Base-by-base conservation (phyloP, 2,329 filamentous ascomycete genomes). In the Botrytis porri region DNA sequence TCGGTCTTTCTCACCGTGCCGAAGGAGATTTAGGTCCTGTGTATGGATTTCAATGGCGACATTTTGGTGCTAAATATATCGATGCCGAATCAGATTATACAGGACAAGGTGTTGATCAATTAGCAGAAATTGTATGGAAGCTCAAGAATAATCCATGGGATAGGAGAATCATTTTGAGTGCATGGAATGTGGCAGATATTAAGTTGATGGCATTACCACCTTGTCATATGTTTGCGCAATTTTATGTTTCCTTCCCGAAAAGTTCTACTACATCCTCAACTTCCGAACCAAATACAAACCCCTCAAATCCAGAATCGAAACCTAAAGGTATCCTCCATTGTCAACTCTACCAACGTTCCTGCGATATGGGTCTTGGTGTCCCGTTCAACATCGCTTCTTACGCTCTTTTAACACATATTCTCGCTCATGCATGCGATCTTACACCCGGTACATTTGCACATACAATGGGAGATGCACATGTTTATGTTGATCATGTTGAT, bases 381-480 rank as follows among this genome's bases (percentile, higher is more conserved):
- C 96, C 96, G 1, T 99, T 99, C 85, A 99, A 99, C 82, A 98
- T 99, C 79, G 96, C 95, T 1, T 93, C 89, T 76, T 99, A 99
- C 83, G 94, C 96, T 48, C 85, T 99, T 73, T 85, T 99, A 59
- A 98, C 95, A 60, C 95, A 98, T 82, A 98, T 99, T 92, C 84
- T 99, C 64, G 95, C 96, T 0, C 91, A 95, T 80, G 94, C 92
- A 18, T 94, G 92, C 80, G 91, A 95, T 77, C 83, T 99, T 71
- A 88, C 93, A 0, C 94, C 96, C 0, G 96, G 95, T 0, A 95
- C 89, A 69, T 87, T 99, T 75, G 96, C 94, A 57, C 96, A 98
- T 82, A 94, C 94, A 66, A 97, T 99, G 94, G 96, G 96, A 22
- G 96, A 99, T 82, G 94, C 95, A n/a, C 96, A 99, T 82, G 91